Evolutionary conservation across 257 asterid species (phyloP), one percentile per base, ranked within the genome.

Genomic region (Solanum gandarillasii): DNA sequence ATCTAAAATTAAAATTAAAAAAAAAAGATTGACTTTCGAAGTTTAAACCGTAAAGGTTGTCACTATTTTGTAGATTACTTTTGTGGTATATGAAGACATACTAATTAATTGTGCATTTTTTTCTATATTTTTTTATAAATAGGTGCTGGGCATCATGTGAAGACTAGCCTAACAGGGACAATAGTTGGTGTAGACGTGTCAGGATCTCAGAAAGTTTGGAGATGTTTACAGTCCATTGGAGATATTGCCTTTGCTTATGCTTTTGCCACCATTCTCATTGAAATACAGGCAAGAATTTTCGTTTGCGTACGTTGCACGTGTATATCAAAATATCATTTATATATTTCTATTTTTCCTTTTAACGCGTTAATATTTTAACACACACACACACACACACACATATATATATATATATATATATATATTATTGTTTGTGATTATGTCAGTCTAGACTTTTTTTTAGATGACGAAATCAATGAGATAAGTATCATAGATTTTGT

Each of bases 161-260:
- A 52, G 70, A 81, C 87, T 10, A 86, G 72, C 32, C 38, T 87
- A 32, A 87, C 87, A 12, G 90, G 88, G 7, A 83, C 62, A 21
- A 9, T n/a, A 32, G 41, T 85, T 4, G 88, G 91, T 9, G 73
- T 43, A 3, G 87, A 88, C 86, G 86, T 90, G 55, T 38, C 91
- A 29, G 74, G 29, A 11, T 25, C 87, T 38, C 88, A 90, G 32
- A 90, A 90, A 27, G 10, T 90, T 34, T 90, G 90, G 90, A 86
- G 67, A 52, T 13, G 87, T n/a, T 90, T 90, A 39, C 94, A 92
- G 89, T 92, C 97, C 48, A 13, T 92, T 10, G 95, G 97, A 32
- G 93, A 93, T 87, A 89, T 94, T 70, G 97, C 95, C 5, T 94
- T 94, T 41, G 90, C 97, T 18, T 94, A 88, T 86, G 88, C 93